Conservation (phyloP, 331 rosid species). For the Rhamnella rubrinervis region DNA sequence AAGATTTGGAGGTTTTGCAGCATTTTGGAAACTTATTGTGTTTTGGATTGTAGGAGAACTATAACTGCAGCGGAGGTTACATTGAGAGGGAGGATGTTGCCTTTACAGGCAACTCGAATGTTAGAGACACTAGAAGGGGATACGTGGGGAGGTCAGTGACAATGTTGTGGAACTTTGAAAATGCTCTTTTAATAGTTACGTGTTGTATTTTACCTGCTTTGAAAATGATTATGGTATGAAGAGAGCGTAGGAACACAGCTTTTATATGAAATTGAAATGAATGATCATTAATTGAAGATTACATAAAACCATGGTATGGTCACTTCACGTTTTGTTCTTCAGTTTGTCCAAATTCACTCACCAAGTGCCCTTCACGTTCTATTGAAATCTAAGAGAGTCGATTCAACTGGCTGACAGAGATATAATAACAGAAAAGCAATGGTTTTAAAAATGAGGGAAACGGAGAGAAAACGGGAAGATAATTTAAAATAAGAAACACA, state of each 20-base stretch:
- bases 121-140: background rate
- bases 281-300: too few relatives aligned
- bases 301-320: too few relatives aligned
- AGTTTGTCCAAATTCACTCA: background rate
- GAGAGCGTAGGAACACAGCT: background rate
- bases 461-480: background rate
- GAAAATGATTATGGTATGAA: background rate
- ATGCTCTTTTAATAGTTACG: background rate
- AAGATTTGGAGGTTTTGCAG: background rate
- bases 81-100: background rate
- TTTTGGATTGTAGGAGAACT: background rate
- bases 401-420: background rate
- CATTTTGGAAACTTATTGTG: background rate
- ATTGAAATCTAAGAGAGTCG: background rate
- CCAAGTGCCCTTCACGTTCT: background rate
- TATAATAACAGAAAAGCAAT: background rate
- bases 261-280: too few relatives aligned
- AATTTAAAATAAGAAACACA: constrained; percentile 4
- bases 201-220: background rate
- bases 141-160: background rate
- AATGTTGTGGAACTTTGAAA: background rate
- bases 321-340: background rate
- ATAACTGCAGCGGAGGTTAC: background rate
- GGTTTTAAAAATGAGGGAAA: background rate
- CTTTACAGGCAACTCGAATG: too few relatives aligned